Conservation (phyloP, 108 stramenopile species). For the Skeletonema marinoi region DNA sequence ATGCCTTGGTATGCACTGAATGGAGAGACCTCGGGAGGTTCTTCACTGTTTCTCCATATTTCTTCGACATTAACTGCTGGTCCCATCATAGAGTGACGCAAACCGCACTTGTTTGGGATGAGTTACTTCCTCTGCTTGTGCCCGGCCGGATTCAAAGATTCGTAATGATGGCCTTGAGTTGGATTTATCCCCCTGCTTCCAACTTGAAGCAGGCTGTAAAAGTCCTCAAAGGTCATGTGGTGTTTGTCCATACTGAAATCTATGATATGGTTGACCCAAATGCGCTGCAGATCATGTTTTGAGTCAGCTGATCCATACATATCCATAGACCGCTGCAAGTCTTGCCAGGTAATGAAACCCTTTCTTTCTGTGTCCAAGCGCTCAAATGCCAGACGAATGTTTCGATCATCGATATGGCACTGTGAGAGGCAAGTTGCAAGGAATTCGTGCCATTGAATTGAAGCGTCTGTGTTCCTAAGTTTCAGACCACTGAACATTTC, state of each 20-base stretch:
- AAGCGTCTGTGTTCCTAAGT: slow-evolving; percentile 44
- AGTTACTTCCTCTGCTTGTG: background rate
- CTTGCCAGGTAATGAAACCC: slow-evolving; percentile 62
- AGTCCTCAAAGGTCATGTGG: slow-evolving; percentile 29
- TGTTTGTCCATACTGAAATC: slow-evolving; percentile 25
- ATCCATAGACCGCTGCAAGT: slow-evolving; percentile 58
- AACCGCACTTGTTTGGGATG: background rate
- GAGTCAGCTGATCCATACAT: slow-evolving; percentile 2
- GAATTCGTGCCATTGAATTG: slow-evolving; percentile 82
- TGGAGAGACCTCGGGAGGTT: background rate
- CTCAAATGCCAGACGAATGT: slow-evolving; percentile 74
- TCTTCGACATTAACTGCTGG: background rate
- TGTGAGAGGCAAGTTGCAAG: slow-evolving; percentile 74
- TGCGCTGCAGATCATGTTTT: slow-evolving; percentile 10
- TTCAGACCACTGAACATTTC: slow-evolving; percentile 63
- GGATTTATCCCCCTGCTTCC: background rate
- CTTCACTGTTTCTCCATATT: background rate
- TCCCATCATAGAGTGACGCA: background rate
- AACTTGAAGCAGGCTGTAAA: slow-evolving; percentile 27
- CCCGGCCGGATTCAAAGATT: background rate
- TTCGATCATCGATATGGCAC: slow-evolving; percentile 72
- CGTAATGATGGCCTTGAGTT: background rate
- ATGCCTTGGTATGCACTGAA: slow-evolving; percentile 7
- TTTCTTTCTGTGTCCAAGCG: slow-evolving; percentile 66
- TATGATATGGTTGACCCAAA: slow-evolving; percentile 23